Base-by-base conservation (phyloP, 495 filamentous ascomycete genomes). In the Daldinia vernicosa region DNA sequence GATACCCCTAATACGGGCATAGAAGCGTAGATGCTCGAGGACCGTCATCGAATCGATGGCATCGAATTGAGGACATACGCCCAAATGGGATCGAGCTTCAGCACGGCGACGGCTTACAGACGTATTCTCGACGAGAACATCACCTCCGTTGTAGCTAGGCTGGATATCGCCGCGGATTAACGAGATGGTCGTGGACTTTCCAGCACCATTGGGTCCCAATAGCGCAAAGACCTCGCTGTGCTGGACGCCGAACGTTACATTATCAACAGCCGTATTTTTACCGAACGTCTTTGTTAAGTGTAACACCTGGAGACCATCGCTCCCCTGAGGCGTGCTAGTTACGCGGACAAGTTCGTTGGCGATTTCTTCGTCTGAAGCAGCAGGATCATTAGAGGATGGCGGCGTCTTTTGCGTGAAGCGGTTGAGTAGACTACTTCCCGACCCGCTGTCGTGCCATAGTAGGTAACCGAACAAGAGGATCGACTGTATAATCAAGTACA, bases 191-290 rank as follows among this genome's bases (percentile, higher is more conserved):
- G 92, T 95, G 4, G 88, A 90, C 74, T 97, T 97, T 53, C 93
- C 93, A 0, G 93, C 93, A 26, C 93, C 93, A 76, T 97, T 97
- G 22, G 93, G 92, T 6, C 93, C 93, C 5, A 97, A 86, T 1
- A 96, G 85, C 19, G 93, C 92, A 77, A 96, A 96, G 14, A 94
- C 89, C 75, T 95, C 90, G 60, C 90, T 89, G 53, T 86, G 88
- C 35, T 87, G 84, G 28, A 97, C 88, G 50, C 90, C 91, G 72
- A 97, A 97, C 11, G 90, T 90, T 52, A 96, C 84, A 72, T 97
- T 89, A 55, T 95, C 87, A 14, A 97, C 91, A 4, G 93, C 93
- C 7, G 88, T 86, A 72, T 83, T 80, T 60, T 85, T 85, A 14
- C 89, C 88, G 63, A 94, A 97, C 8, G 86, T 79, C 77, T 96